Evolutionary conservation across 257 asterid genomes (phyloP).

Genomic region (Solanum peruvianum): DNA sequence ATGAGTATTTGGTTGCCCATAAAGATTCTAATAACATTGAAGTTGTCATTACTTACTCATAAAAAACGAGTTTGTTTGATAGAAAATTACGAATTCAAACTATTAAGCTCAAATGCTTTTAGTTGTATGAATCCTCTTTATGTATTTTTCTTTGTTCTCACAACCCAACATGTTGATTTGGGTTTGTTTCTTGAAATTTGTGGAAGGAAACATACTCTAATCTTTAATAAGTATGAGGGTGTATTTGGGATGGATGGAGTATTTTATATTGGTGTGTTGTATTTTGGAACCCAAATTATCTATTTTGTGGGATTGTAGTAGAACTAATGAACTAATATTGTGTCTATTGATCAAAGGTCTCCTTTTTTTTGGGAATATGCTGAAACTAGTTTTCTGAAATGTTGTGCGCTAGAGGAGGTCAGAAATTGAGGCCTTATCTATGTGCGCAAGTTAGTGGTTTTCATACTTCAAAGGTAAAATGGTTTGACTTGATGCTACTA

Average conservation of each 20-base stretch:
- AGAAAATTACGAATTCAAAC: background rate
- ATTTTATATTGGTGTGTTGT: background rate
- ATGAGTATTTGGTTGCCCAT: conserved; percentile 33
- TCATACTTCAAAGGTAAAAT: conserved; percentile 43
- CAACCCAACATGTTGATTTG: background rate
- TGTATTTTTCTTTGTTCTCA: background rate
- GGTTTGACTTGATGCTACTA: background rate
- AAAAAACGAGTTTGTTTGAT: background rate
- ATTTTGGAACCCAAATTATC: background rate
- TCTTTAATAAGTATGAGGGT: background rate
- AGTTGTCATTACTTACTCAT: background rate
- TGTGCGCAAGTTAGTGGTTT: conserved; percentile 24
- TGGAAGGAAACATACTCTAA: background rate
- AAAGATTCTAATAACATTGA: conserved; percentile 39
- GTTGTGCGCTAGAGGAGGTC: conserved; percentile 20
- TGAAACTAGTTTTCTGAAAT: conserved; percentile 37
- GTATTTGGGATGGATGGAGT: background rate
- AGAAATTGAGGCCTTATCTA: conserved; percentile 22
- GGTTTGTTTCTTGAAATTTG: background rate
- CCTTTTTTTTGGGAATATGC: conserved; percentile 23
- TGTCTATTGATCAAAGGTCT: background rate
- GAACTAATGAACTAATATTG: background rate
- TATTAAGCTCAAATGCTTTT: background rate
- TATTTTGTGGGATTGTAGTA: background rate
- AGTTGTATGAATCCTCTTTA: background rate